Percentiles rank a stretch among this genome's conserved stretches.
Evolutionary conservation across 192 early-diverging fungal genomes (phyloP).

Genomic region (Dissophora globulifera): DNA sequence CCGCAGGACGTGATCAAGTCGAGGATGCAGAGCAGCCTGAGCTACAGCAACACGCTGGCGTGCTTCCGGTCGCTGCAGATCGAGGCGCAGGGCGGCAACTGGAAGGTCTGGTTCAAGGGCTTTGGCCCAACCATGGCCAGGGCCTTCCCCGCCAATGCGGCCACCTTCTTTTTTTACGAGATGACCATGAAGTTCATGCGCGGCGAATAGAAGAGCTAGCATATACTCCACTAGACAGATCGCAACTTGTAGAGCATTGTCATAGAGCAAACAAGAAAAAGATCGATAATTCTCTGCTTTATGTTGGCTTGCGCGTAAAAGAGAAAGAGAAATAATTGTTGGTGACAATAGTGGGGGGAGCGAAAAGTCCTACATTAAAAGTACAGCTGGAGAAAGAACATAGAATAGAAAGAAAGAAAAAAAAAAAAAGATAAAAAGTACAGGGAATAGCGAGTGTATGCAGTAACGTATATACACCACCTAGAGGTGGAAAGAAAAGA

Average conservation of each 20-base stretch:
- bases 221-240: too few relatives aligned
- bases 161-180: conserved; percentile 82
- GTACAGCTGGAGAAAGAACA: conserved; percentile 12
- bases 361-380: conserved; percentile 11
- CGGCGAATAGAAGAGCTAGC: conserved; percentile 12
- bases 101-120: conserved; percentile 82
- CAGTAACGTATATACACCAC: too few relatives aligned
- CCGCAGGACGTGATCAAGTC: conserved; percentile 93
- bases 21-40: conserved; percentile 73
- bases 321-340: too few relatives aligned
- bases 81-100: conserved; percentile 59
- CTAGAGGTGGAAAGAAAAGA: conserved; percentile 8
- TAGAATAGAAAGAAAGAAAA: background rate
- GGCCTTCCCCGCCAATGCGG: conserved; percentile 87
- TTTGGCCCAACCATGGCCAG: conserved; percentile 85
- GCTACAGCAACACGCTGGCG: conserved; percentile 47
- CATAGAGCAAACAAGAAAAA: background rate
- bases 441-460: background rate
- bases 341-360: too few relatives aligned
- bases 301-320: too few relatives aligned
- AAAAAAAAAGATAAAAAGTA: conserved; percentile 1
- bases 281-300: background rate
- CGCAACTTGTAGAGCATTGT: too few relatives aligned
- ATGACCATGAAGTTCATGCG: conserved; percentile 64
- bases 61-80: conserved; percentile 60